Evolutionary conservation across 768 basidiomycete genomes (phyloP).

Genomic region (Auriculariales sp.): DNA sequence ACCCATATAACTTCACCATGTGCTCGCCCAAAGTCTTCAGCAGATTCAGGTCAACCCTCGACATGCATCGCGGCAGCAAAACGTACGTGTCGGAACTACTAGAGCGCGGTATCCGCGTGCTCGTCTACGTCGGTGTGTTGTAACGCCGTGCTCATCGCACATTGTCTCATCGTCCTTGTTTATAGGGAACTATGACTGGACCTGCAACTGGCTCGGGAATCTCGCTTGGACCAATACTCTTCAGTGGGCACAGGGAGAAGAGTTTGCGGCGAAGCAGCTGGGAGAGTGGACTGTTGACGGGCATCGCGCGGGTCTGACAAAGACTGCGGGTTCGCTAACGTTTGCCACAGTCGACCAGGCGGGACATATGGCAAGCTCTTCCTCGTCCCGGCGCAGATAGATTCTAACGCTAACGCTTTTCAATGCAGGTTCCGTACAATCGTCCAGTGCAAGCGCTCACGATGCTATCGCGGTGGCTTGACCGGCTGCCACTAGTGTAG

Average conservation of each 20-base stretch:
- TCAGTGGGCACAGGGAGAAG: slow-evolving; percentile 20
- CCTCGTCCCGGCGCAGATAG: not conserved
- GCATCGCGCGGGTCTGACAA: not conserved
- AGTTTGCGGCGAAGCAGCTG: slow-evolving; percentile 18
- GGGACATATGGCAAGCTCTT: too few relatives aligned
- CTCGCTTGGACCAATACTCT: slow-evolving; percentile 6
- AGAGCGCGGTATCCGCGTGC: slow-evolving; percentile 19
- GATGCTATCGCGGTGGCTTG: slow-evolving; percentile 20
- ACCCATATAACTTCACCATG: slow-evolving; percentile 27
- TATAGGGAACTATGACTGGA: slow-evolving; percentile 12
- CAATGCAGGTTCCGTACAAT: slow-evolving; percentile 9
- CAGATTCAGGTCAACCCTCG: slow-evolving; percentile 34
- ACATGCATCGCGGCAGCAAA: slow-evolving; percentile 19
- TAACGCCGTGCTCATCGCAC: not conserved
- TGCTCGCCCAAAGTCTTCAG: slow-evolving; percentile 26
- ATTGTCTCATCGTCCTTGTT: not conserved
- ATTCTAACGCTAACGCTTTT: not conserved
- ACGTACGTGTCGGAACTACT: slow-evolving; percentile 24
- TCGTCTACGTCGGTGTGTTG: slow-evolving; percentile 18
- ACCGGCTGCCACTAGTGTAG: too few relatives aligned
- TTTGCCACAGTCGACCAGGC: too few relatives aligned
- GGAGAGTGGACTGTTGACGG: slow-evolving; percentile 22
- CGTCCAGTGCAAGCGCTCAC: slow-evolving; percentile 16
- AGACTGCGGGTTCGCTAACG: too few relatives aligned
- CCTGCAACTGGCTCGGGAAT: slow-evolving; percentile 7